phyloP scores from a whole-genome alignment of 805 yeast species.

The Lachancea meyersii region DNA sequence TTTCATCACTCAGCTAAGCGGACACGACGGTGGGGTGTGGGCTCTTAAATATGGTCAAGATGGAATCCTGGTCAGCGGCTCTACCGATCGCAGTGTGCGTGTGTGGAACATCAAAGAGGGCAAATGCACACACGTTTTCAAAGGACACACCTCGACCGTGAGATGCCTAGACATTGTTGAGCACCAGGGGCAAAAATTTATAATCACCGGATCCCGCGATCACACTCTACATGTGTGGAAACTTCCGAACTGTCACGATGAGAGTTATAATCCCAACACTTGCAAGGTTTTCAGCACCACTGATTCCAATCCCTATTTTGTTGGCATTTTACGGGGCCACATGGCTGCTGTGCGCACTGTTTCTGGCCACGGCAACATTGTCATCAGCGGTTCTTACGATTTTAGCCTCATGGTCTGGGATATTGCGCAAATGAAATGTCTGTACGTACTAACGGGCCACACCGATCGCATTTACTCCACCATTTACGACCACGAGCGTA shows the following conservation, averaged over 20 bases:
- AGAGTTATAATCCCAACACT: conserved; percentile 31
- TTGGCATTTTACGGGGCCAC: conserved; percentile 69
- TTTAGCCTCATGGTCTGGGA: conserved; percentile 91
- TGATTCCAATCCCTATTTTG: conserved; percentile 50
- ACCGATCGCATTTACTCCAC: conserved; percentile 85
- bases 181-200: conserved; percentile 56
- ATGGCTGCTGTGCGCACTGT: conserved; percentile 79
- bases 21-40: conserved; percentile 99
- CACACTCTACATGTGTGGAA: conserved; percentile 78
- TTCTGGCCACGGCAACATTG: conserved; percentile 74
- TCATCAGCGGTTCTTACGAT: conserved; percentile 89
- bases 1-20: conserved; percentile 55
- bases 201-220: conserved; percentile 87
- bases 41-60: conserved; percentile 87
- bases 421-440: conserved; percentile 64
- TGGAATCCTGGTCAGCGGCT: conserved; percentile 69
- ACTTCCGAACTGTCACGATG: conserved; percentile 46
- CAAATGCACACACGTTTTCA: conserved; percentile 81
- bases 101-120: conserved; percentile 88
- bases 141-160: conserved; percentile 90
- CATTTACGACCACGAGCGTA: conserved; percentile 66
- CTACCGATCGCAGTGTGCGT: conserved; percentile 90
- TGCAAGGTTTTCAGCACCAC: conserved; percentile 30
- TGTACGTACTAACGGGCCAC: conserved; percentile 74
- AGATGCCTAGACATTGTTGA: conserved; percentile 84